A percentile compares a stretch with the other conserved stretches of the same genome.
These are phyloP conservation scores for Triticum monococcum DNA, from an alignment of 176 grass and related monocot genomes.

Conservation along the genomic window DNA sequence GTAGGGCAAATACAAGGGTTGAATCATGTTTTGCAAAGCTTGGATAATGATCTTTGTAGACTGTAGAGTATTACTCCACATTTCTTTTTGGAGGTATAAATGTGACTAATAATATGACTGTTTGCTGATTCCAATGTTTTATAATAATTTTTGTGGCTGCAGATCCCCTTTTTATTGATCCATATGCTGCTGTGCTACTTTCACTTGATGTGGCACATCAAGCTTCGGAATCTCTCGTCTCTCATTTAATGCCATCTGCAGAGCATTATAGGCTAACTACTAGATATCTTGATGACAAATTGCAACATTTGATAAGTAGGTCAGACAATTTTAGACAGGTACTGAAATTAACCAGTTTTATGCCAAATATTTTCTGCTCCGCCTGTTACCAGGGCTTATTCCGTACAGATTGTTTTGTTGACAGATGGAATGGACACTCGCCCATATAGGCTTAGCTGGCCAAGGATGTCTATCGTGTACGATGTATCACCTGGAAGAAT, in stretches of 20 bases:
- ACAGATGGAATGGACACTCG: slow-evolving; percentile 99
- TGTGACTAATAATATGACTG: not conserved
- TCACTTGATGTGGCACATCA: slow-evolving; percentile 36
- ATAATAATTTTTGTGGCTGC: slow-evolving; percentile 7
- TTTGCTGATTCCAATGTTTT: slow-evolving; percentile 10
- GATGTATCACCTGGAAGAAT: slow-evolving; percentile 74
- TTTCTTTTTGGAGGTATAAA: not conserved
- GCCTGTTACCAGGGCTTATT: slow-evolving; percentile 51
- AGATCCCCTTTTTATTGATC: slow-evolving; percentile 92
- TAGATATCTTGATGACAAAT: slow-evolving; percentile 84
- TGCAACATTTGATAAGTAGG: slow-evolving; percentile 49
- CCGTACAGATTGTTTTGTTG: slow-evolving; percentile 91
- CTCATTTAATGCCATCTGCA: slow-evolving; percentile 17
- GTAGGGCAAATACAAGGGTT: not conserved
- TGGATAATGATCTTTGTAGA: not conserved
- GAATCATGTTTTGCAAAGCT: slow-evolving; percentile 2
- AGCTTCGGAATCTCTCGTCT: slow-evolving; percentile 26
- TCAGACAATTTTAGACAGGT: slow-evolving; percentile 82
- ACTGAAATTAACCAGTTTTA: slow-evolving; percentile 33
- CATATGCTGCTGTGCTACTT: slow-evolving; percentile 75
- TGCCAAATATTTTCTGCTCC: slow-evolving; percentile 10
- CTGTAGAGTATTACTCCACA: not conserved
- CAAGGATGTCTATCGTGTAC: slow-evolving; percentile 64
- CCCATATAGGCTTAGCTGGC: slow-evolving; percentile 90
- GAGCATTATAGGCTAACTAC: slow-evolving; percentile 64